Percentiles rank a stretch among this genome's conserved stretches.
These are phyloP conservation scores for Mollisiaceae sp. DNA, from an alignment of 2,329 filamentous ascomycete genomes.

Conservation along the genomic window DNA sequence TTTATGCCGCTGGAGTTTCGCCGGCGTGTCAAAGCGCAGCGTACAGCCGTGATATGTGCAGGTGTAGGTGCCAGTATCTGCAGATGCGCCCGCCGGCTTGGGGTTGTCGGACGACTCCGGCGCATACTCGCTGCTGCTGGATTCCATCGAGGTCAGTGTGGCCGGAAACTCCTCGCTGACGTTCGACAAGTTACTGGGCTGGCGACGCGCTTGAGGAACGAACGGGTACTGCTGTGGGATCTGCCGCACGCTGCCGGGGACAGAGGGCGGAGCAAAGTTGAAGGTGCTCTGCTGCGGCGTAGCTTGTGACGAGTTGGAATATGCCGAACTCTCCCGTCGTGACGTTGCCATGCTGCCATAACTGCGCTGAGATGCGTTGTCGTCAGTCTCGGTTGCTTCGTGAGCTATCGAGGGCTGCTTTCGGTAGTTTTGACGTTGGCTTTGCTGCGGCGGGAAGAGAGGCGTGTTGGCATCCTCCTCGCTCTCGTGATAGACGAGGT, in stretches of 20 bases:
- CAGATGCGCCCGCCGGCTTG: conserved; percentile 66
- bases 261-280: conserved; percentile 51
- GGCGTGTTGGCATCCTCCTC: conserved; percentile 74
- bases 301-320: conserved; percentile 40
- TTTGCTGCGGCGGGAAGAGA: conserved; percentile 66
- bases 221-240: conserved; percentile 44
- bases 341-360: conserved; percentile 50
- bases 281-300: conserved; percentile 45
- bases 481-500: conserved; percentile 81
- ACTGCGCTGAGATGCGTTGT: conserved; percentile 46
- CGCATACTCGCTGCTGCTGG: conserved; percentile 46
- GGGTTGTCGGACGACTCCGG: conserved; percentile 36
- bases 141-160: conserved; percentile 48
- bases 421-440: conserved; percentile 48
- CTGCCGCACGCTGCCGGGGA: conserved; percentile 37
- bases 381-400: conserved; percentile 42
- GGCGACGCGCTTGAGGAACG: conserved; percentile 35
- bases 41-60: conserved; percentile 95
- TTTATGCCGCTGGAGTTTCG: conserved; percentile 92
- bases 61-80: conserved; percentile 89
- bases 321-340: conserved; percentile 45
- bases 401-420: conserved; percentile 36
- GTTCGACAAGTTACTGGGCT: conserved; percentile 38
- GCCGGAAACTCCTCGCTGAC: conserved; percentile 40
- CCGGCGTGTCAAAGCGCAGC: conserved; percentile 84